Percentiles rank a stretch among this genome's conserved stretches.
phyloP scores from a whole-genome alignment of 306 rosid genomes.

The Leucaena leucocephala region DNA sequence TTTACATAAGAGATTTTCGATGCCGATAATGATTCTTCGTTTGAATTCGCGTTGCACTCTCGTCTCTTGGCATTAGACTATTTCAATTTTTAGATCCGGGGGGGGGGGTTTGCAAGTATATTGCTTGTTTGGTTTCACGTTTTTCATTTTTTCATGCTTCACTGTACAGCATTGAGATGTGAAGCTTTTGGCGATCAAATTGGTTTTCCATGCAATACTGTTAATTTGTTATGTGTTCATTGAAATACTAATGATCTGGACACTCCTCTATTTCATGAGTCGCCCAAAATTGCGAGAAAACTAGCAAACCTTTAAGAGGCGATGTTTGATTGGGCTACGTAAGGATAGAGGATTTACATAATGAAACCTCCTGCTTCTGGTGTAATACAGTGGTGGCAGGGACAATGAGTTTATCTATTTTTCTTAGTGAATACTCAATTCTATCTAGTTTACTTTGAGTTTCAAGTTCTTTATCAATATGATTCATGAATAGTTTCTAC shows the following conservation, averaged over 20 bases:
- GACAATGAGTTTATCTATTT: background rate
- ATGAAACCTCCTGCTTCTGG: background rate
- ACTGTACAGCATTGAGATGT: background rate
- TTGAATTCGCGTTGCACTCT: background rate
- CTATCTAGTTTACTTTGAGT: background rate
- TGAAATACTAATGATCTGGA: background rate
- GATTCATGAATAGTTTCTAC: background rate
- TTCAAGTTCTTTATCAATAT: background rate
- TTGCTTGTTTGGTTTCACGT: background rate
- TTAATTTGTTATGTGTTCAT: background rate
- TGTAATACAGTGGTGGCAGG: background rate
- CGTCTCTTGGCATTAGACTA: background rate
- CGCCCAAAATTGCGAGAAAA: background rate
- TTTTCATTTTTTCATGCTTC: background rate
- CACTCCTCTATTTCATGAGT: background rate
- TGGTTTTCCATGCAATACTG: too few relatives aligned
- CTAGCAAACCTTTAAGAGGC: conserved; percentile 2
- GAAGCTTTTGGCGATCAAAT: background rate
- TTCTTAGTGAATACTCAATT: background rate
- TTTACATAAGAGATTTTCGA: background rate
- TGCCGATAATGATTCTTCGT: conserved; percentile 21
- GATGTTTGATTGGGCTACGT: background rate
- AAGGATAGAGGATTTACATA: background rate
- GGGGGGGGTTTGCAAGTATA: background rate
- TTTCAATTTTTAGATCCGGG: conserved; percentile 36